Evolutionary conservation across 2,329 filamentous ascomycete species (phyloP).

Genomic region (Pseudohalonectria lignicola): DNA sequence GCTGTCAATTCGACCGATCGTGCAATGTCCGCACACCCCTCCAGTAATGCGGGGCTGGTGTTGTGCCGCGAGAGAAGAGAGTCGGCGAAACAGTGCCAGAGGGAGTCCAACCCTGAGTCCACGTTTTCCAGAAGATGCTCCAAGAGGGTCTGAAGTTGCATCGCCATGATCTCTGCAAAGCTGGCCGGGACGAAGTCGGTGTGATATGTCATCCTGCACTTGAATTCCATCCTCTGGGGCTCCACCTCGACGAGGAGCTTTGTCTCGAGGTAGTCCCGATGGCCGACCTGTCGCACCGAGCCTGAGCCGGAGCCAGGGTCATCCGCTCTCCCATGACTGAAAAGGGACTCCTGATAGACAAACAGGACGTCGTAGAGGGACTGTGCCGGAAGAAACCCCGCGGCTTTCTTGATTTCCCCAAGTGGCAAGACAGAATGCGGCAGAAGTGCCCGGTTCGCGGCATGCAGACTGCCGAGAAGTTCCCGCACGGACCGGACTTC

Average conservation of each 20-base stretch:
- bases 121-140: conserved; percentile 17
- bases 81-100: conserved; percentile 15
- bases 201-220: conserved; percentile 36
- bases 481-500: conserved; percentile 42
- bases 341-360: conserved; percentile 71
- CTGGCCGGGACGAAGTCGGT: conserved; percentile 34
- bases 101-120: conserved; percentile 11
- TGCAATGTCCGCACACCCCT: conserved; percentile 31
- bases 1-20: conserved; percentile 44
- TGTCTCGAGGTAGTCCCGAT: conserved; percentile 66
- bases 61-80: conserved; percentile 39
- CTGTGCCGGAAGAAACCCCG: conserved; percentile 40
- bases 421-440: conserved; percentile 54
- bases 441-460: conserved; percentile 53
- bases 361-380: conserved; percentile 68
- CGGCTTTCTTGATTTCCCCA: conserved; percentile 55
- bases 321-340: conserved; percentile 8
- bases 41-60: conserved; percentile 17
- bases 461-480: conserved; percentile 52
- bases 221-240: conserved; percentile 35
- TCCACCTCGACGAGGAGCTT: conserved; percentile 67
- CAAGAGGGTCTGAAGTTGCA: conserved; percentile 47
- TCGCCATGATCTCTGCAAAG: conserved; percentile 44
- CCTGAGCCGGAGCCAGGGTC: conserved; percentile 5
- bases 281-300: conserved; percentile 41